Base-by-base conservation (phyloP, 75 land plant genomes). In the Picea glauca region DNA sequence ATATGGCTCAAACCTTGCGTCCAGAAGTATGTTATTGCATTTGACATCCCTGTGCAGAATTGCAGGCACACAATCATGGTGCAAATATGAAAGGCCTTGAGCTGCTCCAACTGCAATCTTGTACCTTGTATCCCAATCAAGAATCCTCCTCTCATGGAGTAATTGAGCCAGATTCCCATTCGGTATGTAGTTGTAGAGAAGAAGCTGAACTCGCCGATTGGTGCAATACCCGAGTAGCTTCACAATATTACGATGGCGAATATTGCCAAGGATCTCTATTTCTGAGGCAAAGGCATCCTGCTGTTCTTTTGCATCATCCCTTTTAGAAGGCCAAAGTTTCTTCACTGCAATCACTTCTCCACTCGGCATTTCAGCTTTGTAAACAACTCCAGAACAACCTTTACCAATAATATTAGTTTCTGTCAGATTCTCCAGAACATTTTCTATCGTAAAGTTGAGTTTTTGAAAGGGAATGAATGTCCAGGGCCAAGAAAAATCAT, bases 331-430 rank as follows among this genome's bases (percentile, higher is more conserved):
- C 90, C 92, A 88, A 2, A 93, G 86, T 84, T 96, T 96, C 81
- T 96, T 96, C 84, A 96, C 99, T 0, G 99, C 99, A 63, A 96
- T 86, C 66, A 88, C 54, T 60, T 96, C 99, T 4, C 99, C 99
- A 46, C 83, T 86, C 2, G 93, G 92, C 99, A 92, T 90, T 63
- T 90, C 93, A 18, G 91, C 99, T 70, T 85, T 93, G 88, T 96
- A 96, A 11, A 96, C 99, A 5, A 94, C 80, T 6, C 99, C 99
- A 0, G 99, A 96, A 56, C 86, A 88, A 13, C 99, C 99, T 79
- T 90, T 91, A 43, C 99, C 99, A 11, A 96, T 90, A 4, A 96
- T 79, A 79, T 93, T 96, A 26, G 83, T 84, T 46, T 90, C 94
- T 50, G 62, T 87, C 77, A 96, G 77, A 80, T 88, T 87, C 58